Base-by-base conservation (phyloP, 2,329 filamentous ascomycete species). In the Immersiporthe knoxdaviesiana region DNA sequence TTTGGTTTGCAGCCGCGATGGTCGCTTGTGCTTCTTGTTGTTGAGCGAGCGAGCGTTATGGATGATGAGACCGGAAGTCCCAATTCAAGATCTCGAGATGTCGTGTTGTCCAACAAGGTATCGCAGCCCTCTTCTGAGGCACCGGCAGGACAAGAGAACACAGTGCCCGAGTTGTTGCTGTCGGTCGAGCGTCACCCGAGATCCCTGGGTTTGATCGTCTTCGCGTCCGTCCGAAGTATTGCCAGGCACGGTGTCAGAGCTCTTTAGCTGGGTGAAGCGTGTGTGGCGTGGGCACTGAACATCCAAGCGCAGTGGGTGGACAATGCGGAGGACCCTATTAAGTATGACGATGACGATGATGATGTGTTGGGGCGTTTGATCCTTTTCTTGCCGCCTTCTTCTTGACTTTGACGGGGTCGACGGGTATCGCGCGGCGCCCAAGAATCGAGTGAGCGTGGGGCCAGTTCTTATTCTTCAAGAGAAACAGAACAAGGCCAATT, bases 201-300 rank as follows among this genome's bases (percentile, higher is more conserved):
- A 60, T 27, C 37, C 35, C 39, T 54, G 50, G 60, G 68, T 69
- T 67, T 69, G 68, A 69, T 69, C 68, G 65, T 47, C 68, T 68
- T 68, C 65, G 68, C 65, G 67, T 62, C 39, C 63, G 65, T 63
- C 68, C 66, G 65, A 63, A 64, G 61, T 52, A 50, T 62, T 61
- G 63, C 65, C 63, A 68, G 65, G 68, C 37, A 44, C 37, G 50
- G 68, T 67, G 56, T 69, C 68, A 69, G 68, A 67, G 24, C 24
- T 54, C 50, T 56, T 30, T 21, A 14, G 16, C 16, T 21, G 7
- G 30, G 16, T 18, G 21, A n/a, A 11, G 32, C n/a, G n/a, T 35
- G 35, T 35, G 56, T n/a, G 56, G 56, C 56, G 30, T 37, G 7
- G 56, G 32, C 56, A 37, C 30, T 59, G 50, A 50, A 50, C 35